Conservation (phyloP, 108 stramenopile genomes). For the Skeletonema menzelii region DNA sequence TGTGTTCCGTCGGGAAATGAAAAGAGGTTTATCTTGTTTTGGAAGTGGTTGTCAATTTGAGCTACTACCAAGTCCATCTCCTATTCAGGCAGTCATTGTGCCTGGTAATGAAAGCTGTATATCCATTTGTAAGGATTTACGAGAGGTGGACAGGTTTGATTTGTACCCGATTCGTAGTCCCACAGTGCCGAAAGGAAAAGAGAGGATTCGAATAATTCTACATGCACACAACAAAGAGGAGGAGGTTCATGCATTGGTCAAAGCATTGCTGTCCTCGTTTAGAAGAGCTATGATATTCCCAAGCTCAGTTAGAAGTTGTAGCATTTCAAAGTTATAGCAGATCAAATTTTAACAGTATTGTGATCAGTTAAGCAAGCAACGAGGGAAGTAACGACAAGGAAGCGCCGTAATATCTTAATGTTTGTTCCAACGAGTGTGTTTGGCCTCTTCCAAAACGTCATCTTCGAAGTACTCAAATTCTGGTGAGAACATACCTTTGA, state of each 20-base stretch:
- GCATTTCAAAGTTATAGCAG: neutral
- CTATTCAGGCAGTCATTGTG: constrained; percentile 94
- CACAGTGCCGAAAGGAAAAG: constrained; percentile 92
- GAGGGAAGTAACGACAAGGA: neutral
- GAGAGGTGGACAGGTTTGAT: constrained; percentile 57
- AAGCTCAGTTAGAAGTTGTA: neutral
- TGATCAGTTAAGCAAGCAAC: neutral
- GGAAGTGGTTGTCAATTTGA: constrained; percentile 12
- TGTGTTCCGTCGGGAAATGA: constrained; percentile 42
- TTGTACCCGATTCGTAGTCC: constrained; percentile 93
- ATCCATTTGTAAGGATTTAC: constrained; percentile 61
- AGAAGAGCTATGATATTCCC: constrained; percentile 5
- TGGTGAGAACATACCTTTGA: constrained; percentile 30
- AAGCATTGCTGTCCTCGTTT: constrained; percentile 25
- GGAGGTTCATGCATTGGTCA: constrained; percentile 60
- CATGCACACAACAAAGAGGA: constrained; percentile 88
- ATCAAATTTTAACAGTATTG: neutral
- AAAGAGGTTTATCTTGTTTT: constrained; percentile 24
- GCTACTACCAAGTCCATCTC: constrained; percentile 71
- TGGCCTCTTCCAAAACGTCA: constrained; percentile 12
- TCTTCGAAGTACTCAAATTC: constrained; percentile 36
- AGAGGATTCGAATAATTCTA: constrained; percentile 89
- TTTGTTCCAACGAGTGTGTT: neutral
- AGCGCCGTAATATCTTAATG: neutral
- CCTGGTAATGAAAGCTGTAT: constrained; percentile 81